Evolutionary conservation across 768 basidiomycete genomes (phyloP), one percentile per base, ranked within the genome.

Genomic region (Auriscalpium vulgare): DNA sequence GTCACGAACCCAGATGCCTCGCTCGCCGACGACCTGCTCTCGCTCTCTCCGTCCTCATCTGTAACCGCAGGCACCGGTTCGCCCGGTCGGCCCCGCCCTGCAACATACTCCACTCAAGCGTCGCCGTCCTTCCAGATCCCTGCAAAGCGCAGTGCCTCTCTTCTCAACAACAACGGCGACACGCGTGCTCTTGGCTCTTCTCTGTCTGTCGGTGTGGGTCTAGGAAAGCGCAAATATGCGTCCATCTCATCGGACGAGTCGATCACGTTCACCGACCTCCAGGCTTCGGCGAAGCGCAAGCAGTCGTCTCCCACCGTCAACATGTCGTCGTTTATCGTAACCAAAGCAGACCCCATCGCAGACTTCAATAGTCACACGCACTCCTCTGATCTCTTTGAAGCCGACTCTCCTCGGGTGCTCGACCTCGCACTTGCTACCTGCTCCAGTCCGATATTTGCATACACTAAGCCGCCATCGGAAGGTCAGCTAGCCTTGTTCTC

Each of bases 231-330:
- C 53, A 54, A 50, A 47, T 55, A 55, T 43, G 45, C 58, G 2
- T 35, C 49, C 16, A 19, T 55, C 21, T 51, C 53, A 1, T 47
- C 51, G 71, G 71, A 68, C 53, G 53, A 45, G 35, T 59, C 60
- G 4, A 23, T 49, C 11, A 59, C 55, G 1, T 78, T 75, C 64
- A 76, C 71, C 54, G 77, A 78, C 58, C 66, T 80, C 17, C 61
- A 61, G 9, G 76, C 75, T 4, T 70, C 77, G 14, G 59, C 74
- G 14, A 75, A 75, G 59, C 72, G 76, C 56, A 72, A 71, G 35
- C 72, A 71, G 55, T 82, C 82, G n/a, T 49, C 66, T 49, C 66
- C 68, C 14, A 74, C 72, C 21, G 65, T 71, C 37, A 73, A 77
- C 58, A 72, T 77, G 37, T 59, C 52, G 37, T 62, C 63, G 35